phyloP scores from a whole-genome alignment of 345 rosid species.

The Rhodamnia rubescens region DNA sequence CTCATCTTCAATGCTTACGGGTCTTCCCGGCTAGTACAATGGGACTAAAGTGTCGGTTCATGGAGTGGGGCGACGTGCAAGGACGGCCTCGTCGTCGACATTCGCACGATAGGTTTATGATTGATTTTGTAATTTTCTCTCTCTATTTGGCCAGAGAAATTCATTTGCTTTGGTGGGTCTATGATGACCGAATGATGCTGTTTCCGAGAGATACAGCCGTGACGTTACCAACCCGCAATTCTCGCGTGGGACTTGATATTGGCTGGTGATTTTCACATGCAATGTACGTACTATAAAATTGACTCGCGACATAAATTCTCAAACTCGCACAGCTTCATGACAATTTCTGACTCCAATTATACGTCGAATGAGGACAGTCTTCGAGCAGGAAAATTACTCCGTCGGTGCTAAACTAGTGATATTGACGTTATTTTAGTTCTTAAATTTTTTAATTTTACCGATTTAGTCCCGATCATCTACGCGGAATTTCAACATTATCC shows the following conservation, averaged over 20 bases:
- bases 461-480: accelerated
- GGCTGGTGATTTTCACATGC: background rate
- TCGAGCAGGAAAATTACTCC: background rate
- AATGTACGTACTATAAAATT: background rate
- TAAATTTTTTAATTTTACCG: accelerated
- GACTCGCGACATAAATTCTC: background rate
- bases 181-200: background rate
- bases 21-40: too few species aligned
- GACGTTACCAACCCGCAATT: background rate
- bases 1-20: too few species aligned
- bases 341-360: background rate
- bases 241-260: background rate
- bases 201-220: background rate
- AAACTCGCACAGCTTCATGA: background rate
- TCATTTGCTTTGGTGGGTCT: background rate
- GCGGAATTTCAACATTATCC: too few species aligned
- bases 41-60: too few species aligned
- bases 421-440: accelerated
- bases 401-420: background rate
- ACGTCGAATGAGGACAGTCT: background rate
- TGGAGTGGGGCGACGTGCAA: too few species aligned
- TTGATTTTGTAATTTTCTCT: background rate
- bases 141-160: background rate
- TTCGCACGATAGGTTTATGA: background rate
- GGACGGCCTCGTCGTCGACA: too few species aligned